Percentiles rank a stretch among this genome's conserved stretches.
Evolutionary conservation across 805 yeast species (phyloP).

Genomic region (Kodamaea restingae): DNA sequence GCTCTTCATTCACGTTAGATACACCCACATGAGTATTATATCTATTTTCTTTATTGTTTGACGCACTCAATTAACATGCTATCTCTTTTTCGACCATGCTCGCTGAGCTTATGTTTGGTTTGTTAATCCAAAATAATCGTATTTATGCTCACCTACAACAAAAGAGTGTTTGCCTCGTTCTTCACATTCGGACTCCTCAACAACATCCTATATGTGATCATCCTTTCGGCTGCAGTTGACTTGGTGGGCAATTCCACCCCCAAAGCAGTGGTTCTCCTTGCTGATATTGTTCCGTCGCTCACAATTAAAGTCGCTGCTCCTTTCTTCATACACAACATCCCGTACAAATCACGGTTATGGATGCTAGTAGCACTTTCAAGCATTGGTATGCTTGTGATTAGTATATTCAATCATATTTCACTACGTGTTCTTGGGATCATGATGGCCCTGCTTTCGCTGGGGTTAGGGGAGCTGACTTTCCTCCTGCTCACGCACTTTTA

Average conservation of each 20-base stretch:
- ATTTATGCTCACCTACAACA: neutral
- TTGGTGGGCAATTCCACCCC: constrained; percentile 81
- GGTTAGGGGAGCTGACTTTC: constrained; percentile 88
- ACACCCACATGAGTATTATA: too few species aligned
- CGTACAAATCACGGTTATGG: constrained; percentile 54
- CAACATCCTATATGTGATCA: constrained; percentile 87
- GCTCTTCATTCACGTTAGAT: too few species aligned
- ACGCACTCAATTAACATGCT: too few species aligned
- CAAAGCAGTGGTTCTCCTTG: constrained; percentile 77
- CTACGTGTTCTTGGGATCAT: constrained; percentile 62
- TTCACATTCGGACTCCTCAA: constrained; percentile 84
- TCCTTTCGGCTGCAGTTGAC: constrained; percentile 88
- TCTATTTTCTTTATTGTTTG: too few species aligned
- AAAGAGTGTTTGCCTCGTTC: constrained; percentile 48
- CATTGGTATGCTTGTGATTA: constrained; percentile 70
- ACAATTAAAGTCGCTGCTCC: constrained; percentile 70
- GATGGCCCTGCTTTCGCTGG: constrained; percentile 80
- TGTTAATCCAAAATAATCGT: neutral
- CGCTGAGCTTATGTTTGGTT: neutral
- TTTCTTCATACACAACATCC: constrained; percentile 64
- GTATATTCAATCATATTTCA: constrained; percentile 34
- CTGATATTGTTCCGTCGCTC: constrained; percentile 85
- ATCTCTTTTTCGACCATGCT: neutral
- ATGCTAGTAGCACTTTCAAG: constrained; percentile 55
- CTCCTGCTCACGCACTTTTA: constrained; percentile 81